phyloP scores from a whole-genome alignment of 2,329 filamentous ascomycete genomes.

The Fusarium lyarnte region DNA sequence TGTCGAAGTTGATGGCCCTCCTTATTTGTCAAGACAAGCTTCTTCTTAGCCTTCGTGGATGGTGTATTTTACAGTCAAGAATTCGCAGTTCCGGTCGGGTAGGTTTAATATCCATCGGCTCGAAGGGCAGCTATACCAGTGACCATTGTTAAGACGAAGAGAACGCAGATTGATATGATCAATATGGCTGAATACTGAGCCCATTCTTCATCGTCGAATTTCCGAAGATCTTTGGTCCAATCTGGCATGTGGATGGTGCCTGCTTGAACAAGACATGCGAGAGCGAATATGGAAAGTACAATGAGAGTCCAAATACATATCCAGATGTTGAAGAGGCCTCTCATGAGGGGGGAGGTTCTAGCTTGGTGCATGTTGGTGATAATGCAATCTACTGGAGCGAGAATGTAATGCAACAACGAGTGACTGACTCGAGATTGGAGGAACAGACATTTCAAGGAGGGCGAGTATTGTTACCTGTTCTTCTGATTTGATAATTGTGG shows the following conservation, averaged over 20 bases:
- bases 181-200: conserved; percentile 8
- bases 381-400: neutral
- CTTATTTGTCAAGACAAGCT: rapidly evolving
- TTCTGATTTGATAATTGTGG: neutral
- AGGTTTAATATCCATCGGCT: neutral
- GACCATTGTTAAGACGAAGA: neutral
- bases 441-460: neutral
- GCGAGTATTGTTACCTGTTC: rapidly evolving
- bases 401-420: neutral
- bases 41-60: too few species aligned
- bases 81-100: rapidly evolving
- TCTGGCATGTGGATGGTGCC: conserved; percentile 6
- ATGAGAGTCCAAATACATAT: neutral
- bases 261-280: conserved; percentile 5
- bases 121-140: conserved; percentile 3
- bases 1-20: neutral
- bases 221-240: conserved; percentile 25
- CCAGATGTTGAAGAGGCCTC: conserved; percentile 1
- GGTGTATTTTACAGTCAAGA: rapidly evolving
- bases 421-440: rapidly evolving
- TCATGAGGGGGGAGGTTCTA: neutral
- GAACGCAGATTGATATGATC: neutral
- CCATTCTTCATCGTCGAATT: conserved; percentile 16
- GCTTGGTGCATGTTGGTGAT: neutral
- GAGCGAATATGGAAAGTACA: conserved; percentile 6